A percentile compares a stretch with the other conserved stretches of the same genome.
Evolutionary conservation across 1,139 yeast species (phyloP).

Genomic region (Taphrina deformans): DNA sequence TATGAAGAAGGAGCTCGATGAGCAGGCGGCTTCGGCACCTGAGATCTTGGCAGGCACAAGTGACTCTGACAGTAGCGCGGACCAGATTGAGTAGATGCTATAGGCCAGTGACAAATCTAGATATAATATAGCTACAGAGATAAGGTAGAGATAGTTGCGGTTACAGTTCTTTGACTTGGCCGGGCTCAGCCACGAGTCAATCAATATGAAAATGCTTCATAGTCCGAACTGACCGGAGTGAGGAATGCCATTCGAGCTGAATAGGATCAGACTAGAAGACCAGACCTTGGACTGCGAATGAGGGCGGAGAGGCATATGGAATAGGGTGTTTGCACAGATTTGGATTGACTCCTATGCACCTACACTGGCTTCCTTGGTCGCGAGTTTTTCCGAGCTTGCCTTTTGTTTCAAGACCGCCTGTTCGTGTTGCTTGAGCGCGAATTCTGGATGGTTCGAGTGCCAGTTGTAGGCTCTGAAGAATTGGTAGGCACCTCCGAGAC

Average conservation of each 20-base stretch:
- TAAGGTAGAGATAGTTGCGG: not conserved
- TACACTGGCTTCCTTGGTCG: constrained; percentile 30
- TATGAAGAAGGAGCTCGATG: not conserved
- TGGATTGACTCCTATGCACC: constrained; percentile 8
- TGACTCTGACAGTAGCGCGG: not conserved
- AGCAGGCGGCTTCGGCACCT: not conserved
- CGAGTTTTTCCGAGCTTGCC: constrained; percentile 23
- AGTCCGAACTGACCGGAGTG: too few species aligned
- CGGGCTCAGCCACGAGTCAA: too few species aligned
- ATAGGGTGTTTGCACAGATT: not conserved
- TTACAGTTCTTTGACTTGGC: too few species aligned
- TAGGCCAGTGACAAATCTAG: not conserved
- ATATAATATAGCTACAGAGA: not conserved
- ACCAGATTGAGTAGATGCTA: not conserved
- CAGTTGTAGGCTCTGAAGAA: constrained; percentile 52
- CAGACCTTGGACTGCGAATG: too few species aligned
- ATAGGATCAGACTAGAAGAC: too few species aligned
- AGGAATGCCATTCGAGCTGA: too few species aligned
- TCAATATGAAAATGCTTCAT: too few species aligned
- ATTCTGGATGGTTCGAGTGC: constrained; percentile 25
- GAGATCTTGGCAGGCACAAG: not conserved
- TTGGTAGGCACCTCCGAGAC: constrained; percentile 86
- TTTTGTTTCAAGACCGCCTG: constrained; percentile 17
- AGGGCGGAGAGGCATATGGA: not conserved
- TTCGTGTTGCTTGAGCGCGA: constrained; percentile 17